Evolutionary conservation across 768 basidiomycete species (phyloP).

Genomic region (Termitomyces sp.): DNA sequence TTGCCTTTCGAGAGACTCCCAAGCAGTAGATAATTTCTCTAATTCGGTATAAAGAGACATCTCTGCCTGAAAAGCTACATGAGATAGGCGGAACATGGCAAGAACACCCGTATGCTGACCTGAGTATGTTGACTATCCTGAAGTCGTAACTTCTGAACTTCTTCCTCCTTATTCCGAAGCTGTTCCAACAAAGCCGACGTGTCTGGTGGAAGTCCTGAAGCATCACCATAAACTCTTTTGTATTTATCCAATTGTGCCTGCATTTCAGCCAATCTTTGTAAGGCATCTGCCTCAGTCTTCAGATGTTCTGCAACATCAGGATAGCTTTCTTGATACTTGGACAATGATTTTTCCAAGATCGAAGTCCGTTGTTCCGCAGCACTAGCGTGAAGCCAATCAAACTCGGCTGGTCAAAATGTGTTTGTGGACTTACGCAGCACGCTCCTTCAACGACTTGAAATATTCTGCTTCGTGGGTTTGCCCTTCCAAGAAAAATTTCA

Average conservation of each 20-base stretch:
- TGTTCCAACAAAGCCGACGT: conserved; percentile 43
- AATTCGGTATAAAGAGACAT: conserved; percentile 78
- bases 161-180: conserved; percentile 64
- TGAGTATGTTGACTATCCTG: conserved; percentile 60
- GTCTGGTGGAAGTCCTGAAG: conserved; percentile 47
- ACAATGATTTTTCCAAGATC: conserved; percentile 51
- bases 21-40: conserved; percentile 79
- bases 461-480: conserved; percentile 47
- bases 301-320: conserved; percentile 50
- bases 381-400: conserved; percentile 31
- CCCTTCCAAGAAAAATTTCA: conserved; percentile 62
- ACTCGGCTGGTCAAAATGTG: not conserved
- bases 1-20: conserved; percentile 80
- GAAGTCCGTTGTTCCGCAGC: conserved; percentile 43
- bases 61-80: conserved; percentile 48
- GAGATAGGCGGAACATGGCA: conserved; percentile 1
- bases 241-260: conserved; percentile 54
- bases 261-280: conserved; percentile 40
- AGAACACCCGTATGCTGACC: conserved; percentile 31
- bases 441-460: conserved; percentile 46
- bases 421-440: conserved; percentile 44
- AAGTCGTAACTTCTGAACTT: conserved; percentile 56
- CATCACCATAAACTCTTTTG: conserved; percentile 57
- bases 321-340: conserved; percentile 39
- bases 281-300: conserved; percentile 44